Conservation (phyloP, 163 green algal genomes). For the Chloroidium sp. region DNA sequence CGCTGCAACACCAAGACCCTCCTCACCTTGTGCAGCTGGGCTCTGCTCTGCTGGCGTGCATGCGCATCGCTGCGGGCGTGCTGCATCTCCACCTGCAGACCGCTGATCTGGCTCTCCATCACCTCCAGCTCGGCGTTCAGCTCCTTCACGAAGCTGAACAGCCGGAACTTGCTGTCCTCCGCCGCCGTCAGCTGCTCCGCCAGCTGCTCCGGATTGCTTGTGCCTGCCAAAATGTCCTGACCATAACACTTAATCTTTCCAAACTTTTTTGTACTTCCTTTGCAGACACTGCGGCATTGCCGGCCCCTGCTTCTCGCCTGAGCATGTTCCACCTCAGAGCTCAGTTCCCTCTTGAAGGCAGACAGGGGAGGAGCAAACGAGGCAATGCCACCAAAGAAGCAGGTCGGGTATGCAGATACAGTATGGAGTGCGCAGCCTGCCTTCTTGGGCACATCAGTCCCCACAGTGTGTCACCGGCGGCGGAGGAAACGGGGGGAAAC, state of each 20-base stretch:
- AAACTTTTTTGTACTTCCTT: background rate
- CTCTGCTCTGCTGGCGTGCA: background rate
- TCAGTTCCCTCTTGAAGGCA: too few species aligned
- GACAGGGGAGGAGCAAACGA: too few species aligned
- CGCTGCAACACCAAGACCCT: background rate
- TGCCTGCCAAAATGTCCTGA: conserved; percentile 28
- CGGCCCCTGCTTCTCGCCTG: too few species aligned
- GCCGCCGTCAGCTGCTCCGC: conserved; percentile 59
- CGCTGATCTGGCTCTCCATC: conserved; percentile 61
- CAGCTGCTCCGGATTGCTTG: conserved; percentile 73
- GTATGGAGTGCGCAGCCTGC: too few species aligned
- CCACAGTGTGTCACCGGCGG: too few species aligned
- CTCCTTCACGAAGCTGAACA: conserved; percentile 87
- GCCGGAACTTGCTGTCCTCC: conserved; percentile 81
- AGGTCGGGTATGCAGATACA: too few species aligned
- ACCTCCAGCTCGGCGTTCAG: conserved; percentile 75
- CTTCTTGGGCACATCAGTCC: too few species aligned
- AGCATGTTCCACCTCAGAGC: too few species aligned
- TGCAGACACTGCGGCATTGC: too few species aligned
- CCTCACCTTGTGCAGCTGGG: background rate
- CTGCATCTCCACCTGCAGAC: conserved; percentile 29
- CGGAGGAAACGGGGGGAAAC: background rate
- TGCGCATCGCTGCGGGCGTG: background rate
- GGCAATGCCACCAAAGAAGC: too few species aligned
- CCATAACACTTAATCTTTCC: background rate